Evolutionary conservation across 305 asterid genomes (phyloP).

Genomic region (Fraxinus xanthoxyloides): DNA sequence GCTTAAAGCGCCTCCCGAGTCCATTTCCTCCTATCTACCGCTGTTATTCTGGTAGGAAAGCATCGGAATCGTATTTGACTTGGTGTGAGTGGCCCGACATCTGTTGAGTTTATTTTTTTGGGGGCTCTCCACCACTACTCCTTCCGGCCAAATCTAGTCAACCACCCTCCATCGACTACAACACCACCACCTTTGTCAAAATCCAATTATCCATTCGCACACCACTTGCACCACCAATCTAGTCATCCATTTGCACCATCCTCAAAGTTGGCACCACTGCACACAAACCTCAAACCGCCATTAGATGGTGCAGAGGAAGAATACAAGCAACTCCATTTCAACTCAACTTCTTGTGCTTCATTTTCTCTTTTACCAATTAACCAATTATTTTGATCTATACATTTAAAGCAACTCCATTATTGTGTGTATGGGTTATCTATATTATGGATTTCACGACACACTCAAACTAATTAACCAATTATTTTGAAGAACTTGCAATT

Average conservation of each 20-base stretch:
- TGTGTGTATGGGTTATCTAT: background rate
- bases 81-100: no score
- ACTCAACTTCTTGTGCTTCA: background rate
- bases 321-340: background rate
- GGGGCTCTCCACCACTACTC: no score
- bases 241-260: background rate
- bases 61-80: no score
- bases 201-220: no score
- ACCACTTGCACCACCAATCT: no score
- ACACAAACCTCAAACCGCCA: background rate
- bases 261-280: background rate
- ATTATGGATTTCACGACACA: background rate
- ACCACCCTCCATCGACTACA: no score
- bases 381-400: background rate
- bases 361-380: background rate
- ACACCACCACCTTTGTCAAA: no score
- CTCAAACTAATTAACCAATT: background rate
- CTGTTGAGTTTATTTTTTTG: no score
- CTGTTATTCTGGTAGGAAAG: no score
- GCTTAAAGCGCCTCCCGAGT: no score
- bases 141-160: no score
- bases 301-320: background rate
- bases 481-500: background rate
- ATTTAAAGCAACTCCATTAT: background rate
- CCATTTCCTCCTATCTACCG: no score